Base-by-base conservation (phyloP, 2,329 filamentous ascomycete species). In the Endothia cerciana region DNA sequence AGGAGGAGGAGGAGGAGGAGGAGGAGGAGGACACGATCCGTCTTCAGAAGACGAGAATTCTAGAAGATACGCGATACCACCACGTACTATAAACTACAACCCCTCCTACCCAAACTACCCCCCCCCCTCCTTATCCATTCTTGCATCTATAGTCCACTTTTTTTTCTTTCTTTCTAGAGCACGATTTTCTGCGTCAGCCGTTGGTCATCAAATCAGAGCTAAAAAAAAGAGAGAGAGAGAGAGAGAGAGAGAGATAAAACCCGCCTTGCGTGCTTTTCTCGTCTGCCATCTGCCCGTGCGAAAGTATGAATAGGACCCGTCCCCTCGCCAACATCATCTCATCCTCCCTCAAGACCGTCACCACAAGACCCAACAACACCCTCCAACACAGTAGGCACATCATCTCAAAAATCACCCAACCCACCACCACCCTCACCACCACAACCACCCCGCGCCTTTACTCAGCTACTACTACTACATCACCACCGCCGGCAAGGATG, bases 391-490 rank as follows among this genome's bases (percentile, higher is more conserved):
- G 68, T 63, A 43, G 25, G n/a, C 59, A 65, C 69, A 71, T 66
- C 62, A 71, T 65, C 47, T 47, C 58, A 22, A 45, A n/a, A n/a
- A n/a, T n/a, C n/a, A n/a, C n/a, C n/a, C n/a, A n/a, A n/a, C n/a
- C n/a, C n/a, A n/a, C 5, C 17, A 11, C 33, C 3, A 41, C 30
- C 17, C 51, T 33, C 40, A 70, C 68, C 19, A 64, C 66, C 53
- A 41, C 60, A 65, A 70, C 65, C 61, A 70, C 70, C 60, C 61
- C 68, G 65, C 57, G 65, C 51, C 51, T 58, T 66, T 68, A 69
- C 70, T 66, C 65, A 71, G 15, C 53, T 7, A 67, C 70, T 67
- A 72, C 73, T 62, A 68, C 69, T n/a, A n/a, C n/a, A n/a, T n/a
- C n/a, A n/a, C n/a, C n/a, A n/a, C n/a, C n/a, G n/a, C n/a, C n/a